Evolutionary conservation across 2,329 filamentous ascomycete genomes (phyloP).

Genomic region (Alternaria metachromatica): DNA sequence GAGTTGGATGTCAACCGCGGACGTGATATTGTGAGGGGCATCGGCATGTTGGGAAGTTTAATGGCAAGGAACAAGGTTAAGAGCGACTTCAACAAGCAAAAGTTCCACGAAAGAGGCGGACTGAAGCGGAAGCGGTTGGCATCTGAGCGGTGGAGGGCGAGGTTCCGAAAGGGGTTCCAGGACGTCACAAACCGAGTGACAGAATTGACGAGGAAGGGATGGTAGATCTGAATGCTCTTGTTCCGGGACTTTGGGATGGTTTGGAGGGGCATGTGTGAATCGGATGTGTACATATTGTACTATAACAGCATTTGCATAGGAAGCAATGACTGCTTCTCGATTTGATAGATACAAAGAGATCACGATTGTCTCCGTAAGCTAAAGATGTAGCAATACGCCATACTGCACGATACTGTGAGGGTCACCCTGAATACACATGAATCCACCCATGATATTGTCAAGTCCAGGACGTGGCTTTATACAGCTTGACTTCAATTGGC

Average conservation of each 20-base stretch:
- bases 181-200: conserved; percentile 68
- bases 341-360: neutral
- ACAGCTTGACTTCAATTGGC: neutral
- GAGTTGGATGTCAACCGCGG: conserved; percentile 42
- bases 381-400: neutral
- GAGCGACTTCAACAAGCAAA: conserved; percentile 64
- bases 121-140: conserved; percentile 77
- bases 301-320: neutral
- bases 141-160: conserved; percentile 71
- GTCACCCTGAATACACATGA: neutral
- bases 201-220: conserved; percentile 77
- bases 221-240: conserved; percentile 59
- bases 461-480: neutral
- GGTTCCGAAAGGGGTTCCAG: conserved; percentile 74
- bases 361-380: neutral
- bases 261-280: neutral
- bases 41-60: conserved; percentile 51
- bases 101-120: conserved; percentile 76
- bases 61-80: conserved; percentile 65
- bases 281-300: conserved; percentile 5
- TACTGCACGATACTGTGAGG: neutral
- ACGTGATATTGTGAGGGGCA: conserved; percentile 57
- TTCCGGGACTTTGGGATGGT: neutral
- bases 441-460: neutral
- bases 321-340: neutral